A percentile compares a stretch with the other conserved stretches of the same genome.
Evolutionary conservation across 2,329 filamentous ascomycete species (phyloP).

Genomic region (Xylariaceae sp.): DNA sequence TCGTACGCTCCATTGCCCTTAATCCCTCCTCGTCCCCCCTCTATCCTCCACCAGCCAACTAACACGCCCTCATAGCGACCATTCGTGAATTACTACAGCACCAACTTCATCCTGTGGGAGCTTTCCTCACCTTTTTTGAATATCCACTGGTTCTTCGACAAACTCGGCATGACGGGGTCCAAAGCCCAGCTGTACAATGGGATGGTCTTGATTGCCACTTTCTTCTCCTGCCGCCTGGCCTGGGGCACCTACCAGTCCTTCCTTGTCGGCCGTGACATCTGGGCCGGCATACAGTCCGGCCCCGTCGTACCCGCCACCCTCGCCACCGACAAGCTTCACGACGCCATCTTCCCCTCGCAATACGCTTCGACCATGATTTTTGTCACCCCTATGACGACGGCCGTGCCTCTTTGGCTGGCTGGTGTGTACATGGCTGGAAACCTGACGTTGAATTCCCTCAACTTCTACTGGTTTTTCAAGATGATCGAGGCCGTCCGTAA

Average conservation of each 20-base stretch:
- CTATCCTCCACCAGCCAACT: background rate
- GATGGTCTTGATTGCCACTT: constrained; percentile 64
- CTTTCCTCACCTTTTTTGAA: constrained; percentile 82
- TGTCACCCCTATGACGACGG: constrained; percentile 40
- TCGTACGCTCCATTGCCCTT: constrained; percentile 53
- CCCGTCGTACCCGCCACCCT: constrained; percentile 32
- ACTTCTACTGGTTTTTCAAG: constrained; percentile 83
- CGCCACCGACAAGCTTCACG: constrained; percentile 30
- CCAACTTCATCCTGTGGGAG: constrained; percentile 82
- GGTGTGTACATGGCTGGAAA: constrained; percentile 66
- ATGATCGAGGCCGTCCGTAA: constrained; percentile 79
- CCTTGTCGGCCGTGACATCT: constrained; percentile 68
- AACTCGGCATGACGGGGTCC: constrained; percentile 74
- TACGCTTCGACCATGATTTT: constrained; percentile 48
- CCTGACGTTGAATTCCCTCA: constrained; percentile 67
- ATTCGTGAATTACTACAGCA: constrained; percentile 79
- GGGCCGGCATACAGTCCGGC: constrained; percentile 48
- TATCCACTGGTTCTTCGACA: constrained; percentile 90
- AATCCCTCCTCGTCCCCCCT: constrained; percentile 1
- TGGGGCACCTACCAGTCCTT: constrained; percentile 73
- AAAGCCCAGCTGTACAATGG: constrained; percentile 74
- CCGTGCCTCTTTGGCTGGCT: constrained; percentile 67
- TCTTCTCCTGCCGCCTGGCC: constrained; percentile 72
- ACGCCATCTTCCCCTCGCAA: constrained; percentile 31
- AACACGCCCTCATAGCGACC: constrained; percentile 54